Conservation (phyloP, 352 stramenopile genomes). For the Globisporangium irregulare region DNA sequence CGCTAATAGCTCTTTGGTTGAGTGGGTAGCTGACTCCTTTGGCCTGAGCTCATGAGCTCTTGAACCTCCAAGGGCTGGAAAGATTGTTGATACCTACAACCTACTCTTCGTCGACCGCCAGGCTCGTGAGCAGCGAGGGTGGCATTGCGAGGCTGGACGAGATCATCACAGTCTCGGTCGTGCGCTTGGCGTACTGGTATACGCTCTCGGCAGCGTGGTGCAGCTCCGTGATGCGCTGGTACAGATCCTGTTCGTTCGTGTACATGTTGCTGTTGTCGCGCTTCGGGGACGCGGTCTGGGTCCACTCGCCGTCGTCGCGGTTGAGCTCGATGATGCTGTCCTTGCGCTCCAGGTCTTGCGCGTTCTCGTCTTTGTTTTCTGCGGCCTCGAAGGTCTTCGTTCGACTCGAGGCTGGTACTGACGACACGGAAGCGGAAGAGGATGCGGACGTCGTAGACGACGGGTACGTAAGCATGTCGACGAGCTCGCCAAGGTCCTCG, state of each 20-base stretch:
- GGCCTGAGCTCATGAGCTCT: neutral
- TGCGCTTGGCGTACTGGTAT: conserved; percentile 18
- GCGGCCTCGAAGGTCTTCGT: conserved; percentile 7
- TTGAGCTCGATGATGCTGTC: conserved; percentile 13
- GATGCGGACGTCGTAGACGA: neutral
- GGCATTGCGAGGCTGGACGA: conserved; percentile 1
- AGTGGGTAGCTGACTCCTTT: neutral
- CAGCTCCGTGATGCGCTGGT: conserved; percentile 16
- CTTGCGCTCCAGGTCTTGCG: conserved; percentile 1
- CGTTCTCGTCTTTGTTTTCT: neutral
- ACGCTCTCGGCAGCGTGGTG: conserved; percentile 16
- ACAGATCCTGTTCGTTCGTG: conserved; percentile 6
- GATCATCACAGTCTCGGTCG: conserved; percentile 8
- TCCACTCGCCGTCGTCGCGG: conserved; percentile 14
- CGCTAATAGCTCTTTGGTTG: neutral
- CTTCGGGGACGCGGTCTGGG: neutral
- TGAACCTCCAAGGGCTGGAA: neutral
- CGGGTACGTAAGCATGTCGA: neutral
- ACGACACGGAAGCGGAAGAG: neutral
- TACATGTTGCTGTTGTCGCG: too few relatives aligned
- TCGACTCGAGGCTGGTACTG: conserved; percentile 2
- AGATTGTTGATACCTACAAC: neutral
- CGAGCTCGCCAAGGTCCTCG: conserved; percentile 9
- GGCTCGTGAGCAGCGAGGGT: neutral
- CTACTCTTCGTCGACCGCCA: conserved; percentile 11